phyloP scores from a whole-genome alignment of 1,284 basidiomycete species.

The Tylopilus microsporus region DNA sequence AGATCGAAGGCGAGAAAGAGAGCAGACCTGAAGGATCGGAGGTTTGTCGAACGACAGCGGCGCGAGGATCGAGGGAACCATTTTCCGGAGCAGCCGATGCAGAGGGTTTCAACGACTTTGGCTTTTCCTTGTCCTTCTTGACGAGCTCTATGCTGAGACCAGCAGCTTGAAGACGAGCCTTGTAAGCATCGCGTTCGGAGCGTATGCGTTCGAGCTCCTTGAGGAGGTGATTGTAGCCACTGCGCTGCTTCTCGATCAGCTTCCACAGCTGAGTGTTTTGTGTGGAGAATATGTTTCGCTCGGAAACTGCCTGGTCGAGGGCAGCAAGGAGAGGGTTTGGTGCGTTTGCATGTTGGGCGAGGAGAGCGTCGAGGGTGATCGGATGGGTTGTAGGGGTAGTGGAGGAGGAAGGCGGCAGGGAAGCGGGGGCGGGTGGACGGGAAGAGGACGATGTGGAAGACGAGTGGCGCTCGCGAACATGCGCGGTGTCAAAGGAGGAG shows the following conservation, averaged over 20 bases:
- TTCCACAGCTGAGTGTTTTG: conserved; percentile 92
- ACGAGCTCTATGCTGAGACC: conserved; percentile 29
- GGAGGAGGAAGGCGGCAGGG: conserved; percentile 28
- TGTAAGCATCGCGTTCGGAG: conserved; percentile 70
- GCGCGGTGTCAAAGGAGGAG: conserved; percentile 14
- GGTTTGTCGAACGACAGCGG: conserved; percentile 36
- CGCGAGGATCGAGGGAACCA: conserved; percentile 29
- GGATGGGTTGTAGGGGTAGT: conserved; percentile 34
- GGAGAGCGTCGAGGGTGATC: conserved; percentile 52
- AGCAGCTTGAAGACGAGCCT: conserved; percentile 43
- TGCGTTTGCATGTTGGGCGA: conserved; percentile 48
- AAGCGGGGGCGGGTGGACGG: conserved; percentile 14
- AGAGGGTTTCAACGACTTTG: conserved; percentile 24
- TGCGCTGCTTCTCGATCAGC: conserved; percentile 81
- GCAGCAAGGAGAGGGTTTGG: conserved; percentile 60
- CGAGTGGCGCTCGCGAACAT: conserved; percentile 24
- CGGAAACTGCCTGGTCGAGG: conserved; percentile 66
- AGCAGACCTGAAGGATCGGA: conserved; percentile 56
- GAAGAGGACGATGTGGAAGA: conserved; percentile 20
- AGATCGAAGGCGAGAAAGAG: conserved; percentile 19
- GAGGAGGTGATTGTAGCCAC: conserved; percentile 65
- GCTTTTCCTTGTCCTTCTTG: conserved; percentile 32
- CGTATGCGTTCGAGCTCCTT: conserved; percentile 80
- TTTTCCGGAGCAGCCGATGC: conserved; percentile 20
- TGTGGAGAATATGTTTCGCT: conserved; percentile 70